Evolutionary conservation across 768 basidiomycete species (phyloP).

Genomic region (Leucogyrophana mollusca): DNA sequence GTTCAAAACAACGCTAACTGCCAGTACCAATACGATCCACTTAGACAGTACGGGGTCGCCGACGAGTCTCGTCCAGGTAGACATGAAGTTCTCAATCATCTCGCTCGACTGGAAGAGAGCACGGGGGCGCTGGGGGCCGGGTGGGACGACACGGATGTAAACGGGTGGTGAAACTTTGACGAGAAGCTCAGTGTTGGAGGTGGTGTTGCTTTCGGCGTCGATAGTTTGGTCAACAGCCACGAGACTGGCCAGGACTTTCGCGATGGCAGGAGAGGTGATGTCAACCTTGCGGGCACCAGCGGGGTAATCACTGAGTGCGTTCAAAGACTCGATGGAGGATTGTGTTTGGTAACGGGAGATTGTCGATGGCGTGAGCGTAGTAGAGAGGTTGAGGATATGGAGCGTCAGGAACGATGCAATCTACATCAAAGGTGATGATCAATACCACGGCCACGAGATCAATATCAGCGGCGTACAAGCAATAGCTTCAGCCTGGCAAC

Average conservation of each 20-base stretch:
- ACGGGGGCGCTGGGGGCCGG: constrained; percentile 27
- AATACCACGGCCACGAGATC: constrained; percentile 3
- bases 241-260: constrained; percentile 56
- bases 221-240: constrained; percentile 31
- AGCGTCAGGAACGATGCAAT: constrained; percentile 89
- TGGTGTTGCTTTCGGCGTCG: constrained; percentile 7
- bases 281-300: constrained; percentile 58
- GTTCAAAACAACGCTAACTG: constrained; percentile 84
- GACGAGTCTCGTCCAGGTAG: constrained; percentile 84
- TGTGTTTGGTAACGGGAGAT: constrained; percentile 42
- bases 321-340: constrained; percentile 10
- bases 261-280: constrained; percentile 59
- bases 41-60: constrained; percentile 93
- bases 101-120: constrained; percentile 41
- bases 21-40: constrained; percentile 90
- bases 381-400: constrained; percentile 90
- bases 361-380: constrained; percentile 77
- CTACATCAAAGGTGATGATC: constrained; percentile 28
- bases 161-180: constrained; percentile 65
- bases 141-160: constrained; percentile 47
- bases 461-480: constrained; percentile 50
- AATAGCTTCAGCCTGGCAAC: constrained; percentile 87
- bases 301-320: constrained; percentile 9
- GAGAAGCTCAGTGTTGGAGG: constrained; percentile 40
- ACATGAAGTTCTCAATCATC: constrained; percentile 83